Evolutionary conservation across 495 filamentous ascomycete genomes (phyloP).

Genomic region (Trichoderma asperelloides): DNA sequence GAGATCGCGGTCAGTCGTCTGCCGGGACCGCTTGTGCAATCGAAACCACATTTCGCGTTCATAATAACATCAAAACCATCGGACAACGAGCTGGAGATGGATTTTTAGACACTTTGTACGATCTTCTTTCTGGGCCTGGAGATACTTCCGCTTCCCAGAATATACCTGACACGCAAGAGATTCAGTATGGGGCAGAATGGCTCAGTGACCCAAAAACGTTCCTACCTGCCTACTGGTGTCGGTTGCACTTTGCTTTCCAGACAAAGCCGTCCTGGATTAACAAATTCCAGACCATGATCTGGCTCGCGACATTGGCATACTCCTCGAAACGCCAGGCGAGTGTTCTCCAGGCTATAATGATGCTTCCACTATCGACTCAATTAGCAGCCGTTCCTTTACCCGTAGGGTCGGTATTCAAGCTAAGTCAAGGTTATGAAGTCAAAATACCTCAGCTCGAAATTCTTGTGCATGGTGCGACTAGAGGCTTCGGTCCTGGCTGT

Average conservation of each 20-base stretch:
- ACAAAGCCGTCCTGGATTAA: conserved; percentile 11
- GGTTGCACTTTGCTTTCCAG: conserved; percentile 26
- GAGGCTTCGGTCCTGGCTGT: neutral
- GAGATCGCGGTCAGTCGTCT: conserved; percentile 17
- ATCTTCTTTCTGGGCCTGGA: neutral
- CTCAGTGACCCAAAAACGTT: conserved; percentile 13
- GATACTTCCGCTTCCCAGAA: neutral
- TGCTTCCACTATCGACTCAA: neutral
- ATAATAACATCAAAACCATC: conserved; percentile 8
- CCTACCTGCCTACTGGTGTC: conserved; percentile 24
- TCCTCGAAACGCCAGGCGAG: conserved; percentile 18
- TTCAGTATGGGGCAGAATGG: conserved; percentile 14
- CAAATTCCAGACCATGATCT: conserved; percentile 37
- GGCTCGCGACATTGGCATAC: conserved; percentile 34
- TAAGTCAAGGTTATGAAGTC: neutral
- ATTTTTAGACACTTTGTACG: neutral
- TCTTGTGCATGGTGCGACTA: neutral
- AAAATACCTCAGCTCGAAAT: neutral
- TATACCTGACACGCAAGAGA: neutral
- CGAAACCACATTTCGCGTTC: neutral
- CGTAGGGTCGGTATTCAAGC: neutral
- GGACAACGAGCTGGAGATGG: conserved; percentile 10
- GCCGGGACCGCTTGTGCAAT: neutral
- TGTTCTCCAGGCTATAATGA: neutral
- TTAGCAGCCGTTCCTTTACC: neutral